Evolutionary conservation across 768 basidiomycete species (phyloP), one percentile per base, ranked within the genome.

Genomic region (Epithele typhae): DNA sequence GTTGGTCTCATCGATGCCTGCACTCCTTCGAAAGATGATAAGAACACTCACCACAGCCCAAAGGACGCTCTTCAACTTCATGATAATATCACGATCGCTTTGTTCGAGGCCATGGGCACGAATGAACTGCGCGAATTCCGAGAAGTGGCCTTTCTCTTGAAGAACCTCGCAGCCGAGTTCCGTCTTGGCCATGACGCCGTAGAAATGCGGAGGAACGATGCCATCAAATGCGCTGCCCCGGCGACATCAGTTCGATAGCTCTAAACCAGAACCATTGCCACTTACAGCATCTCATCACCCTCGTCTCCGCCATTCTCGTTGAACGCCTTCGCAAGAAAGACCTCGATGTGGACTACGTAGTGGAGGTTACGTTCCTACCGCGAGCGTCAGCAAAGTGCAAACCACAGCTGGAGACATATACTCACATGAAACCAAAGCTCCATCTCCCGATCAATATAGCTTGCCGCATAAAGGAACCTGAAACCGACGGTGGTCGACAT

Each of bases 121-220:
- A 43, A 98, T 89, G 57, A 95, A 89, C 48, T 90, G 83, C 1
- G 91, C 84, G 59, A 97, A 97, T 52, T 95, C 91, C 5, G 76
- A 61, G 58, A 98, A 93, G 61, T 98, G 92, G 0, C 90, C 90
- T 55, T 87, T 92, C 48, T 94, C 92, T 48, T 84, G 81, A 33
- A 99, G 69, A 9, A 93, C 82, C 59, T 89, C 87, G 64, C 93
- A 95, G 0, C 96, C 96, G 40, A 94, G 83, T 46, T 89, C 87
- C 3, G 96, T 98, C 65, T 96, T 97, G 37, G 93, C 86, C 78
- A 98, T 89, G 65, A 97, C 95, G 18, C 95, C 95, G 58, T 97
- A 95, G 66, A 99, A 98, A 64, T 99, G 94, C 1, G 88, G 82
- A 2, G 95, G 96, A n/a, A n/a, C n/a, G 10, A 84, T 84, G 11